Evolutionary conservation across 139 green algal genomes (phyloP), one percentile per base, ranked within the genome.

Genomic region (Tetraselmis chui): DNA sequence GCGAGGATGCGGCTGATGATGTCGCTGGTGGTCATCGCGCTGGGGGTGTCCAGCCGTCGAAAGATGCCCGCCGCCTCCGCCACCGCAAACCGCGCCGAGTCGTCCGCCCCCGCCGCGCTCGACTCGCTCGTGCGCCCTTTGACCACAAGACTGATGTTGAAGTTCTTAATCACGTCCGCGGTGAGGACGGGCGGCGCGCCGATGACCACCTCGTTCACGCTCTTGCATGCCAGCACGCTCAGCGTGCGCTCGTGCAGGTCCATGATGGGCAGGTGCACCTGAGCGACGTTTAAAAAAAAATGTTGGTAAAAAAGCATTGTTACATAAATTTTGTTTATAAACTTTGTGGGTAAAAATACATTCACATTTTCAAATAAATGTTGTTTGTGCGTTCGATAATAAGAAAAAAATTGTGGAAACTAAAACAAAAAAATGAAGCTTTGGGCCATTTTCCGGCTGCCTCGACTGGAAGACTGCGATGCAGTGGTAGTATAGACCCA

Each of bases 181-280:
- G 91, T 95, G 27, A 98, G 90, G 26, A 87, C 80, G 76, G 84
- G 81, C 31, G 91, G 90, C 18, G 89, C 86, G 82, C 92, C 92
- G 28, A 98, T 97, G 88, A 97, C 92, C 83, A 99, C 95, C 88
- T 99, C 97, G 80, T 99, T 95, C 29, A 97, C 95, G 84, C 98
- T 95, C 27, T 93, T 90, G 92, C 97, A 99, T 25, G 96, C 93
- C 82, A 99, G 89, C 84, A 99, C 96, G 32, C 85, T 93, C 24
- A 99, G 91, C 59, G 88, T 92, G 83, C 97, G 92, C 91, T 99
- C 97, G 79, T 99, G 95, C 84, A 99, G 83, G 85, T 95, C 95
- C 93, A 99, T 98, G 89, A 99, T 98, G 79, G 97, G 97, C 79
- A 97, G 90, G 90, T 98, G 95, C 0, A 88, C 58, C 31, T 83